phyloP scores from a whole-genome alignment of 345 rosid genomes.

The Citrus reticulata region DNA sequence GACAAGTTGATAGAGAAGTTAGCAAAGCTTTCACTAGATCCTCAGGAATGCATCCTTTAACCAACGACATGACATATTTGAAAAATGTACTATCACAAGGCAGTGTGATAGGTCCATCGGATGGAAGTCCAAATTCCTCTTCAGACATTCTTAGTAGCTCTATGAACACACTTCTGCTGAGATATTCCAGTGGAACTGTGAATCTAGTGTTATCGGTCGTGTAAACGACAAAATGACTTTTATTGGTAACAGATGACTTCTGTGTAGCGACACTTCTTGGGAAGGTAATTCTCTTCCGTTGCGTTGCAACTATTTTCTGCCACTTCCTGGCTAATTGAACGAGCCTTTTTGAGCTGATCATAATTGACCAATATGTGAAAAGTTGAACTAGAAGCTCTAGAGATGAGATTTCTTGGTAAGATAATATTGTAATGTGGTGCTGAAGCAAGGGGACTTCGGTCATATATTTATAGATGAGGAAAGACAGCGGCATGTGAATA shows the following conservation, averaged over 20 bases:
- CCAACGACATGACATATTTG: constrained; percentile 20
- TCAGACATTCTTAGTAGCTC: constrained; percentile 13
- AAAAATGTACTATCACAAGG: constrained; percentile 23
- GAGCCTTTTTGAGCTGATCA: constrained; percentile 4
- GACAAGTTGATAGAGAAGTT: not conserved
- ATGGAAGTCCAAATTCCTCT: constrained; percentile 15
- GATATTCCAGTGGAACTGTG: constrained; percentile 20
- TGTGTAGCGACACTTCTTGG: not conserved
- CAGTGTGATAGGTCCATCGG: constrained; percentile 10
- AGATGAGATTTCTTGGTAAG: not conserved
- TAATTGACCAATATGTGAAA: not conserved
- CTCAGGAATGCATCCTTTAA: constrained; percentile 11
- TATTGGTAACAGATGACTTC: not conserved
- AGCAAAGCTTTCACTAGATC: constrained; percentile 30
- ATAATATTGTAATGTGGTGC: not conserved
- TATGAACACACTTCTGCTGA: not conserved
- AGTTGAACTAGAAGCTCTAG: too few species aligned
- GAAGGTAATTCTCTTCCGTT: constrained; percentile 6
- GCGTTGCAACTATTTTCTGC: constrained; percentile 11
- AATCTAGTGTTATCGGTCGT: constrained; percentile 10
- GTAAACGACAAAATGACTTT: constrained; percentile 25
- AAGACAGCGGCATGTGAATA: not conserved
- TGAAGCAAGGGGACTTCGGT: not conserved
- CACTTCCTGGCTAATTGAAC: constrained; percentile 12
- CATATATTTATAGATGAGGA: not conserved